A percentile compares a stretch with the other conserved stretches of the same genome.
These are phyloP conservation scores for Aspergillus sp. DNA, from an alignment of 2,329 filamentous ascomycete genomes.

Conservation along the genomic window DNA sequence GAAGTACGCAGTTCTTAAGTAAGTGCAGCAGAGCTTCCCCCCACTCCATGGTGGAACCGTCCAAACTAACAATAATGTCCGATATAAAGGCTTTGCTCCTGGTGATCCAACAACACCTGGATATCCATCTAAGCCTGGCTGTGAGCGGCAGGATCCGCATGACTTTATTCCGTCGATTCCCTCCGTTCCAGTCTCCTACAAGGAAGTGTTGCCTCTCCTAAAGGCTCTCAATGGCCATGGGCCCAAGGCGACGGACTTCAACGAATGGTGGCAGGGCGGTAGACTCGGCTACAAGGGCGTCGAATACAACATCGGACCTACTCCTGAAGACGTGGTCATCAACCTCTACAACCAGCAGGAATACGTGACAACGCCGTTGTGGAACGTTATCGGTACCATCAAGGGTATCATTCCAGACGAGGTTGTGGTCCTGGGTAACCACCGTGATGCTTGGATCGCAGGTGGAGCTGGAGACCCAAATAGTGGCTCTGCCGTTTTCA, in stretches of 20 bases:
- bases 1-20: conserved; percentile 77
- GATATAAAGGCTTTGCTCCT: conserved; percentile 46
- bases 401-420: conserved; percentile 81
- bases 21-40: conserved; percentile 30
- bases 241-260: conserved; percentile 67
- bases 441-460: conserved; percentile 82
- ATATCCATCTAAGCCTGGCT: conserved; percentile 88
- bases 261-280: conserved; percentile 63
- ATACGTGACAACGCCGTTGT: conserved; percentile 73
- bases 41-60: neutral
- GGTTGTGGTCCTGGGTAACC: conserved; percentile 85
- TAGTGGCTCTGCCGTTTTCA: conserved; percentile 70
- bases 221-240: conserved; percentile 85
- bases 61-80: neutral
- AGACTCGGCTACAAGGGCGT: conserved; percentile 75
- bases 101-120: conserved; percentile 86
- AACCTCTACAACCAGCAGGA: conserved; percentile 74
- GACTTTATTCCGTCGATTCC: conserved; percentile 74
- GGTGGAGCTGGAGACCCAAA: conserved; percentile 81
- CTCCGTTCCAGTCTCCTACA: conserved; percentile 83
- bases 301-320: conserved; percentile 77
- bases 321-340: conserved; percentile 62
- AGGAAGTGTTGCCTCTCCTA: conserved; percentile 79
- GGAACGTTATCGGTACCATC: conserved; percentile 89
- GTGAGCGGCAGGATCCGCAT: conserved; percentile 64